These are phyloP conservation scores for Bruguiera sexangula DNA, from an alignment of 345 rosid genomes.

Conservation along the genomic window DNA sequence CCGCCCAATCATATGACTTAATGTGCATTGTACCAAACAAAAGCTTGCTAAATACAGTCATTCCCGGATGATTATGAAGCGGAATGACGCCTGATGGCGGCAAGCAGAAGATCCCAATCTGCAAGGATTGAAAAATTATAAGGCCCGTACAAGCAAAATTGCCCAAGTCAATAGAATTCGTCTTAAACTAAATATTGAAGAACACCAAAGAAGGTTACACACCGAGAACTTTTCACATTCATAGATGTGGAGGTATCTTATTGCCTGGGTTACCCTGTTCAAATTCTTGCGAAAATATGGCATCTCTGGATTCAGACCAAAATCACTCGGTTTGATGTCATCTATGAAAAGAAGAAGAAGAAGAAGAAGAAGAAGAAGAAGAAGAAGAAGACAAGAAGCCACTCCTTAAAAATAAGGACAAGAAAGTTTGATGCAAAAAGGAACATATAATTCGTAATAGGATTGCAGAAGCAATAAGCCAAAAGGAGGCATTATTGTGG, in stretches of 20 bases:
- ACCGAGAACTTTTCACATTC: constrained; percentile 74
- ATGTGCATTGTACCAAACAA: constrained; percentile 92
- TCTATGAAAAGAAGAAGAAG: constrained; percentile 36
- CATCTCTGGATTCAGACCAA: constrained; percentile 56
- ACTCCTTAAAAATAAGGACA: constrained; percentile 1
- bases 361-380: too few species aligned
- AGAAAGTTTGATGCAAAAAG: neutral
- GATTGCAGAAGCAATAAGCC: too few species aligned
- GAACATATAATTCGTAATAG: too few species aligned
- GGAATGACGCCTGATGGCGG: constrained; percentile 87
- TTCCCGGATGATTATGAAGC: constrained; percentile 93
- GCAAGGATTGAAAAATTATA: constrained; percentile 17
- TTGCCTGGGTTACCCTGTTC: constrained; percentile 28
- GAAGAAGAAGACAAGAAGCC: neutral
- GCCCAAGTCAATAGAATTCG: constrained; percentile 3
- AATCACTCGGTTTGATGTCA: constrained; percentile 52
- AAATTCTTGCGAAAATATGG: constrained; percentile 31
- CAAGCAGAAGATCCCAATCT: constrained; percentile 95
- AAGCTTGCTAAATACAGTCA: constrained; percentile 96
- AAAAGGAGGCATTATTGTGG: too few species aligned
- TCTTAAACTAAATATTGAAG: neutral
- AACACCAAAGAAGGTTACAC: constrained; percentile 16
- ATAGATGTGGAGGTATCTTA: constrained; percentile 60
- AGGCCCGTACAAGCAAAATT: neutral
- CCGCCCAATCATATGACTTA: constrained; percentile 90